Base-by-base conservation (phyloP, 2,329 filamentous ascomycete species). In the Penicillium crustosum region DNA sequence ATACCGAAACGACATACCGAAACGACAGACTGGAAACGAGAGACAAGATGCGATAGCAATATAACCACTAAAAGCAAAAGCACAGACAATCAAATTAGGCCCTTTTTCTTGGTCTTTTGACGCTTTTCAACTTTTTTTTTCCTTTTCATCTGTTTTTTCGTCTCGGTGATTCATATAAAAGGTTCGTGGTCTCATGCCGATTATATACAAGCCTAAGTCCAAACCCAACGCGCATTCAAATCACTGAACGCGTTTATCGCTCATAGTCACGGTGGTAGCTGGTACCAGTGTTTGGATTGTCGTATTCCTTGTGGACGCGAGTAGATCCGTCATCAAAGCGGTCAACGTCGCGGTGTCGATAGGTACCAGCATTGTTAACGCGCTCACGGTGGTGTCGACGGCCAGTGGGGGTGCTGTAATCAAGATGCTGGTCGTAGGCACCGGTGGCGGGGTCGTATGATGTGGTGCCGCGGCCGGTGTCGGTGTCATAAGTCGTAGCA, bases 351-450 rank as follows among this genome's bases (percentile, higher is more conserved):
- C 70, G 67, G 56, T 72, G 71, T 48, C 70, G 67, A 57, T 73
- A 73, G 47, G 66, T 66, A 2, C 71, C 70, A 10, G 50, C 66
- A 5, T 64, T 54, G 57, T 71, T 66, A 45, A 72, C 63, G 29
- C 70, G 61, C 64, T 73, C 70, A 9, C 70, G 70, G 44, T 73
- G 71, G 55, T 72, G 68, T 41, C 70, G 61, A 10, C 63, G 66
- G 10, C 59, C 53, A 27, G 54, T 66, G 36, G 66, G 67, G 17
- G 64, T 66, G 25, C 64, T 58, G 53, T 72, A 73, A 57, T 73
- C 71, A 39, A 73, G 64, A 48, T 73, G 71, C 47, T 73, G 71
- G 51, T 73, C 71, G 27, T 73, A 73, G 19, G 71, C 66, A 21
- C 67, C 68, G 17, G 57, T 67, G 54, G 44, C 63, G 35, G 66